Evolutionary conservation across 139 green algal genomes (phyloP), one percentile per base, ranked within the genome.

Genomic region (Diplosphaera chodatii): DNA sequence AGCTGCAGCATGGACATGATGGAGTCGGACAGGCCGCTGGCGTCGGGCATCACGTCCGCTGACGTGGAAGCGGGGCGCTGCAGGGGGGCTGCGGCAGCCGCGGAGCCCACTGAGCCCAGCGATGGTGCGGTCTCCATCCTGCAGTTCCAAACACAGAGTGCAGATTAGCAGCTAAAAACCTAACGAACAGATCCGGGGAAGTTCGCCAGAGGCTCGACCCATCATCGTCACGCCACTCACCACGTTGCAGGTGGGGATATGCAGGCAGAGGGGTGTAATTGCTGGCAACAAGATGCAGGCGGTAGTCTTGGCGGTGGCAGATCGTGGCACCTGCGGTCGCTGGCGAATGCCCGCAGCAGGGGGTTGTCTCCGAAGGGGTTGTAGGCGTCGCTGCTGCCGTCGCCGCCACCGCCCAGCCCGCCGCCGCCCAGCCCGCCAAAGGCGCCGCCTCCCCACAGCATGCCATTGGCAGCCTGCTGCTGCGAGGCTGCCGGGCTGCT

Each of bases 331-430:
- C 48, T 59, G 48, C 48, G 48, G 55, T 74, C 55, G 3, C 18
- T 20, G 18, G 69, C 69, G 8, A 74, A 59, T 3, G 69, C 69
- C 32, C 69, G 69, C 30, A 67, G 69, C 32, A 74, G 55, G 6
- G 69, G 69, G 56, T 74, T 31, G 30, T 56, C 55, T 32, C 55
- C 69, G 22, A 74, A 74, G 55, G 55, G 69, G 56, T 74, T 67
- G 69, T 66, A 74, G 34, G 37, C 31, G 66, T 62, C 48, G 66
- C 31, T 32, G 25, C 59, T 15, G 25, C 59, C 27, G 59, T 5
- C 21, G 59, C 27, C 59, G 27, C 27, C n/a, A n/a, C n/a, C n/a
- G n/a, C n/a, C n/a, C n/a, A n/a, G n/a, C n/a, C n/a, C n/a, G n/a
- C n/a, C 6, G 59, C 59, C 5, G 59, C 59, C 15, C 3, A 32